Base-by-base conservation (phyloP, 306 rosid species). In the Sechiopsis laciniata region DNA sequence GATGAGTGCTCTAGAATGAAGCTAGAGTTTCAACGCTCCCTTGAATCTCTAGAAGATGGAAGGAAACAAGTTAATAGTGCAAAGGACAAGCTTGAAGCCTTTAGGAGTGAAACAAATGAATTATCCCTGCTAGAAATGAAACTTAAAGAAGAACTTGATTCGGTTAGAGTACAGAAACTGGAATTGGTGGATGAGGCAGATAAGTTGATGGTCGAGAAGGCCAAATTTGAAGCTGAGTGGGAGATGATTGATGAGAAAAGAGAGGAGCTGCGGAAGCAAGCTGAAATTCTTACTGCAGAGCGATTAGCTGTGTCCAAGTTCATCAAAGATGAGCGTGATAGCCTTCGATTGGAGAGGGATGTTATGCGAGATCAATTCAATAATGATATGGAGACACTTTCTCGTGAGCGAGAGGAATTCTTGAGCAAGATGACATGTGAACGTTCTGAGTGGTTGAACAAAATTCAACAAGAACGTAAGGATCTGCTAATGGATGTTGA, bases 141-240 rank as follows among this genome's bases (percentile, higher is more conserved):
- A 54, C 90, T 94, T 24, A 94, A 94, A 77, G 96, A 94, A 85
- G 99, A 94, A 78, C 85, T 94, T 72, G 99, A 94, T 74, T 86
- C 82, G 13, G 83, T 94, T 54, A 82, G 99, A 80, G 86, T 88
- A 79, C 85, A 91, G 82, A 87, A 89, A 70, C 76, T 77, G 75
- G 95, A 91, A 82, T 84, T 94, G 73, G 74, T 89, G 83, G 88
- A 68, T 14, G 97, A 91, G 84, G 87, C 85, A 40, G 96, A 91
- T 62, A 89, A 82, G 72, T 76, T 91, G 82, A 78, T 88, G 76
- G 82, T 73, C 42, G 99, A 94, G 87, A 94, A 91, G 82, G 88
- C 96, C 15, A 89, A 91, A 75, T 94, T 94, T 81, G 99, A 94
- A 88, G 80, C 80, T 61, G 97, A 94, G 83, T 94, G 99, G 99